Conservation (phyloP, 176 grass and related monocot species). For the Triticum aestivum region DNA sequence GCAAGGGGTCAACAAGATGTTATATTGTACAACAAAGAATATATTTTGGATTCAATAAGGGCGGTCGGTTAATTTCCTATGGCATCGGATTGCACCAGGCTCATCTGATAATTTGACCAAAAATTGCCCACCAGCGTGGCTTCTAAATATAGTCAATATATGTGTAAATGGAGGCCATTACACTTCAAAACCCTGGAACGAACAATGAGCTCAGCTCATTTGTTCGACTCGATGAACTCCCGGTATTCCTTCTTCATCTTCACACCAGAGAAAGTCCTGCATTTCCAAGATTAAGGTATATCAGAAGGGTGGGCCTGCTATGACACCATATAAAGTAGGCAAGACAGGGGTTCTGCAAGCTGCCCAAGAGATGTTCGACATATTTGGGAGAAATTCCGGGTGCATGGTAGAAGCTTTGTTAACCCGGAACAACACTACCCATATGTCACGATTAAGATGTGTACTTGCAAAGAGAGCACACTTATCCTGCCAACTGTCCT, state of each 20-base stretch:
- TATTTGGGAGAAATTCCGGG: neutral
- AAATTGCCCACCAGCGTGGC: slow-evolving; percentile 33
- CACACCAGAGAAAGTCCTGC: slow-evolving; percentile 86
- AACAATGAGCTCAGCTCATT: slow-evolving; percentile 42
- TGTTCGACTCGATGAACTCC: slow-evolving; percentile 85
- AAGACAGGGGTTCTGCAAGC: neutral
- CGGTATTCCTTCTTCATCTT: slow-evolving; percentile 99
- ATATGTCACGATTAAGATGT: neutral
- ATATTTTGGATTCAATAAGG: slow-evolving; percentile 32
- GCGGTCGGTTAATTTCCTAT: slow-evolving; percentile 26
- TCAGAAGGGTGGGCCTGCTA: neutral
- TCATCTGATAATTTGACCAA: slow-evolving; percentile 30
- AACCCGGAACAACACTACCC: neutral
- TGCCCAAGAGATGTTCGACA: neutral
- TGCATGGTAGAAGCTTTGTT: neutral
- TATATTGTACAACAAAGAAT: slow-evolving; percentile 42
- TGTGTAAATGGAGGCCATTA: slow-evolving; percentile 2
- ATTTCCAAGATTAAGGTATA: slow-evolving; percentile 32
- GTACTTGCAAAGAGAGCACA: neutral
- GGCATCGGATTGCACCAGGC: neutral
- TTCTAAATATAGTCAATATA: slow-evolving; percentile 13
- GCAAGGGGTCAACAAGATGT: neutral
- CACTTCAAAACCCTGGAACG: slow-evolving; percentile 16
- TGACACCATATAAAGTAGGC: neutral
- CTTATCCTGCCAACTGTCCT: neutral